Base-by-base conservation (phyloP, 805 yeast species). In the Wickerhamomyces hampshirensis region DNA sequence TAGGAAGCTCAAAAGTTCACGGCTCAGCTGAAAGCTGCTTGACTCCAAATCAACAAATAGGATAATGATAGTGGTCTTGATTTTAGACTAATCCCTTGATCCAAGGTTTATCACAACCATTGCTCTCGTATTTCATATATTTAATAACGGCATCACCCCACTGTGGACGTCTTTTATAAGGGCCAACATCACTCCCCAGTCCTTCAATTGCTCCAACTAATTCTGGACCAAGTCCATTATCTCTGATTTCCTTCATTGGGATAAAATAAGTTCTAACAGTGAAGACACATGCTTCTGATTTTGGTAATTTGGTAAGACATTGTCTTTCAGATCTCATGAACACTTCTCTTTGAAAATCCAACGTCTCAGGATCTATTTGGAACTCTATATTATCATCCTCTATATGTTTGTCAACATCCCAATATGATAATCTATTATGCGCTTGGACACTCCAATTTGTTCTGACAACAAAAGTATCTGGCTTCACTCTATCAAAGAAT, bases 301-400 rank as follows among this genome's bases (percentile, higher is more conserved):
- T 26, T 5, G 36, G 36, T 18, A 33, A 24, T 12, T 31, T 14
- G 9, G 36, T 33, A 15, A 33, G 18, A 7, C 24, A 17, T 27
- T 33, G 36, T 27, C 36, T 33, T 26, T 33, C 36, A n/a, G 27
- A 18, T 21, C 36, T 33, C 14, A 33, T 14, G 26, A 33, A 33
- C 9, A 33, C 36, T 14, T 33, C 27, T 27, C 36, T 27, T 5
- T 11, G 14, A 13, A 33, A 33, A 19, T 33, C 36, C 26, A 33
- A 14, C 6, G 13, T 18, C 18, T 26, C 26, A 6, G 36, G 30
- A 4, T 8, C 16, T 8, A 33, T 15, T 19, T 26, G 12, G 5
- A 12, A 13, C 6, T 17, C 16, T 10, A 26, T 21, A 16, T 30
- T 31, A 18, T 33, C 36, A 2, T 27, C 11, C 14, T 33, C 31